phyloP scores from a whole-genome alignment of 2,329 filamentous ascomycete genomes.

The Trichoderma koningiopsis region DNA sequence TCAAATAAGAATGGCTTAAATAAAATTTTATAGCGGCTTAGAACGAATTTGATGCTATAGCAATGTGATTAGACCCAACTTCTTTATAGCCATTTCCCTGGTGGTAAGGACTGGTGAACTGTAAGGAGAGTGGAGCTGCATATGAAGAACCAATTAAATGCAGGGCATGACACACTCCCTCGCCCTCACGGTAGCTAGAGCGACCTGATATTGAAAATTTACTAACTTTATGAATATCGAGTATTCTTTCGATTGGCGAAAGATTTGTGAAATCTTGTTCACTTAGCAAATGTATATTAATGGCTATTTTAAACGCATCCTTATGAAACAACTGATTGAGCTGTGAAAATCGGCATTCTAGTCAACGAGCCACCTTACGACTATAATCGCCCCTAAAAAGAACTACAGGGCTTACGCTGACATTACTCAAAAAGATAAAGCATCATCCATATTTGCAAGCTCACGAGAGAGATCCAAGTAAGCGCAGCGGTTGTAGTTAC shows the following conservation, averaged over 20 bases:
- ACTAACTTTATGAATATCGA: neutral
- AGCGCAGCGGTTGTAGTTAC: neutral
- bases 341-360: neutral
- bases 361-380: neutral
- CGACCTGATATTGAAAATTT: neutral
- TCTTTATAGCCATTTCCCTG: neutral
- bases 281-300: neutral
- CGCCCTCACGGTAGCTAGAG: neutral
- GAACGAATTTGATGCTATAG: neutral
- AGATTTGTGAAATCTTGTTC: neutral
- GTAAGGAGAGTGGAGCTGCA: neutral
- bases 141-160: slow-evolving; percentile 1
- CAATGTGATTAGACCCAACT: neutral
- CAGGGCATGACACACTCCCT: slow-evolving; percentile 26
- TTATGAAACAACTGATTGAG: neutral
- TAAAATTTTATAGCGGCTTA: neutral
- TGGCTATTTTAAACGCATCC: neutral
- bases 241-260: neutral
- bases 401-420: neutral
- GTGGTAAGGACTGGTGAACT: neutral
- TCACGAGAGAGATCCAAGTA: neutral
- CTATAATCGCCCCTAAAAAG: neutral
- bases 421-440: neutral
- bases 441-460: neutral
- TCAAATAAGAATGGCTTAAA: neutral